Conservation (phyloP, 768 basidiomycete species). For the Leccinum incarnatum region DNA sequence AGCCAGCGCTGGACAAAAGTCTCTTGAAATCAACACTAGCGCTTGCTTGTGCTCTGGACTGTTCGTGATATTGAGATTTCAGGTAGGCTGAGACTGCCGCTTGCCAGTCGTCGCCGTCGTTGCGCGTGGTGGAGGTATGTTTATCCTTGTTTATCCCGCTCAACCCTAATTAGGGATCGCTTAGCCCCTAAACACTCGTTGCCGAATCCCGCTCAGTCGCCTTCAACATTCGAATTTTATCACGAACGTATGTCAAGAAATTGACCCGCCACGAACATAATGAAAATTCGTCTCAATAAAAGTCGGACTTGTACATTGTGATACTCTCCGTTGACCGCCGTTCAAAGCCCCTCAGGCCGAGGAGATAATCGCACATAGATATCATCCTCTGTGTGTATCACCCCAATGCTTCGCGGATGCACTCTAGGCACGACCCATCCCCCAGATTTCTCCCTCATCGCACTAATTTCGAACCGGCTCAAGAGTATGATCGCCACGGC, state of each 20-base stretch:
- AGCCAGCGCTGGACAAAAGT: background rate
- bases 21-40: background rate
- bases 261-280: too few species aligned
- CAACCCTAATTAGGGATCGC: background rate
- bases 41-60: background rate
- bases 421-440: conserved; percentile 11
- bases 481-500: conserved; percentile 16
- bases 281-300: background rate
- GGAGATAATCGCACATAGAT: conserved; percentile 6
- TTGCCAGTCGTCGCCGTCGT: conserved; percentile 12
- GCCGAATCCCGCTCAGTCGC: too few species aligned
- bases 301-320: background rate
- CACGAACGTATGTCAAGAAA: too few species aligned
- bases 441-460: background rate
- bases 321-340: background rate
- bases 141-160: conserved; percentile 10
- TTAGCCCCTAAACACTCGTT: background rate
- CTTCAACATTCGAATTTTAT: background rate
- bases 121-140: conserved; percentile 3
- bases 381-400: conserved; percentile 21
- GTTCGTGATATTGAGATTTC: background rate
- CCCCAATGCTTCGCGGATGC: conserved; percentile 13
- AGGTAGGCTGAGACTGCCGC: background rate
- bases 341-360: background rate
- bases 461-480: conserved; percentile 14